Base-by-base conservation (phyloP, 306 rosid genomes). In the Cicer chorassanicum region DNA sequence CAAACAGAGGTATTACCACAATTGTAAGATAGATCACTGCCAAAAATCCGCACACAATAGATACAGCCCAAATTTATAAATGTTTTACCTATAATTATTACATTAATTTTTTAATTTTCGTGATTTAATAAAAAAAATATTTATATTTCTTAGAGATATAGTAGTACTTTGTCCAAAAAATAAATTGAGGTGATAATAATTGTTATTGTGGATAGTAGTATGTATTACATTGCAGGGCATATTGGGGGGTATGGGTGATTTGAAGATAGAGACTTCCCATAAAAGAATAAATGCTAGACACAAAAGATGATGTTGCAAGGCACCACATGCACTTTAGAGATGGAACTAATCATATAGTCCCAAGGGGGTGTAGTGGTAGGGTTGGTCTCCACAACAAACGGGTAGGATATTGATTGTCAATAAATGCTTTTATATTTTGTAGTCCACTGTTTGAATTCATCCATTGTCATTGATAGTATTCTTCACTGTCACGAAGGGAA, bases 391-490 rank as follows among this genome's bases (percentile, higher is more conserved):
- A 74, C 82, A 81, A 78, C 85, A 87, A 80, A 87, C 84, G 81
- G 87, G 85, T 80, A 71, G 84, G 84, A 85, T 78, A 87, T 87
- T 87, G 93, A 85, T 85, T 84, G 85, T 85, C 81, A 82, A 83
- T 90, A 80, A 88, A 83, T 86, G 88, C 86, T 82, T 77, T 80
- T 68, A 73, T 80, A 73, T 80, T 79, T 64, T 16, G 9, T 66
- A 43, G 54, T 7, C 40, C 54, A 74, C 81, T 29, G 70, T 81
- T 88, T 67, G 8, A 66, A 44, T 72, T 65, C 70, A 80, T 79
- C 78, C 14, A 16, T 42, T 69, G 43, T 29, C 36, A 21, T 38
- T 59, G 59, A 61, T 80, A 29, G 54, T 64, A 59, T 65, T 82
- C 73, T 75, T 59, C 69, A 41, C 50, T 41, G 70, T 68, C 65